These are phyloP conservation scores for Penicillium subrubescens DNA, from an alignment of 495 filamentous ascomycete species.

Conservation along the genomic window DNA sequence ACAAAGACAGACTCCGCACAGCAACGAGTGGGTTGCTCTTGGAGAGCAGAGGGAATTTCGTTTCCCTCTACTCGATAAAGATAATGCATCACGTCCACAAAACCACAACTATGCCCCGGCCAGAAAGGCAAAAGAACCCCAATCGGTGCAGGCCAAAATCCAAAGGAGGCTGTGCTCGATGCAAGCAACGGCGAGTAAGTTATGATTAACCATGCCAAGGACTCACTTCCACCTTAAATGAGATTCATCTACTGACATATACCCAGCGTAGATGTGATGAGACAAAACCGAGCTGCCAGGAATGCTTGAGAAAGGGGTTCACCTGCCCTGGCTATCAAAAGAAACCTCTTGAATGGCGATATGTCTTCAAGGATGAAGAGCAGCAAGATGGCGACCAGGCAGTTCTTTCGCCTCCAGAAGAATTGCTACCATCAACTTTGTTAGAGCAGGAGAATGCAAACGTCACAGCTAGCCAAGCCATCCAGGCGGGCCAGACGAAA, in stretches of 20 bases:
- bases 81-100: background rate
- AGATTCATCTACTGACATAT: constrained; percentile 8
- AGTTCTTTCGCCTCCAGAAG: background rate
- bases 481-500: constrained; percentile 3
- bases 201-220: constrained; percentile 14
- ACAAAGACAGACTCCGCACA: background rate
- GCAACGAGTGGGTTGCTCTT: background rate
- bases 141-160: constrained; percentile 31
- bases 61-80: background rate
- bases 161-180: constrained; percentile 27
- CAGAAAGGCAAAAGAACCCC: constrained; percentile 29
- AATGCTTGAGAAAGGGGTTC: constrained; percentile 24
- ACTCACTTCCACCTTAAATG: background rate
- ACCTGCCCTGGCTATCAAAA: constrained; percentile 29
- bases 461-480: background rate
- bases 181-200: constrained; percentile 35
- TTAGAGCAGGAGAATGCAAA: background rate
- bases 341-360: constrained; percentile 27
- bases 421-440: background rate
- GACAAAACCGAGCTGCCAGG: constrained; percentile 29
- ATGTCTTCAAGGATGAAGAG: constrained; percentile 26
- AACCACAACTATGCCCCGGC: constrained; percentile 1
- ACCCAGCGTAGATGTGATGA: constrained; percentile 30
- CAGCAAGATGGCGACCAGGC: background rate
- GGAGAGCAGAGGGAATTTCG: background rate